These are phyloP conservation scores for Pyrus communis DNA, from an alignment of 306 rosid genomes.

Conservation along the genomic window DNA sequence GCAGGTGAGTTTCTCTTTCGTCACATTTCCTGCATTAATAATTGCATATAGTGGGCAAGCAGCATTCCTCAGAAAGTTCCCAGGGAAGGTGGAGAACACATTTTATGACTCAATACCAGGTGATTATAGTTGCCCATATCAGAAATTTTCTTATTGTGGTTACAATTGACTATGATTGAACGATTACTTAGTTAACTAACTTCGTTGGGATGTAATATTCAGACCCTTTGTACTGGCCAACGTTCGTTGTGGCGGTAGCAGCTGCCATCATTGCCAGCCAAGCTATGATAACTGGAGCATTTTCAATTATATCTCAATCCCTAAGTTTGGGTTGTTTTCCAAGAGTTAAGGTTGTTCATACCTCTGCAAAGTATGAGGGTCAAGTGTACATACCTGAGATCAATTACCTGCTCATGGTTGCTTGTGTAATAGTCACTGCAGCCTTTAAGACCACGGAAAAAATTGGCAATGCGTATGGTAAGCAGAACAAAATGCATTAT, in stretches of 20 bases:
- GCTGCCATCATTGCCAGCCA: conserved; percentile 85
- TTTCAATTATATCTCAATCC: conserved; percentile 63
- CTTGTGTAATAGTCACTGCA: conserved; percentile 48
- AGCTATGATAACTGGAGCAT: conserved; percentile 89
- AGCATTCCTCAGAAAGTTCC: conserved; percentile 59
- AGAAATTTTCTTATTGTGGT: not conserved
- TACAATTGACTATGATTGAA: not conserved
- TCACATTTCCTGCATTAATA: conserved; percentile 40
- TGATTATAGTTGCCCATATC: not conserved
- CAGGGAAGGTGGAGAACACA: conserved; percentile 16
- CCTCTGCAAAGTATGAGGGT: conserved; percentile 59
- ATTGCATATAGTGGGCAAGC: conserved; percentile 49
- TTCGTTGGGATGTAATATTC: conserved; percentile 2
- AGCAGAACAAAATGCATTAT: not conserved
- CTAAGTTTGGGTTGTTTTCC: conserved; percentile 75
- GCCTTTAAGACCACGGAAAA: conserved; percentile 67
- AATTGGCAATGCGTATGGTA: conserved; percentile 79
- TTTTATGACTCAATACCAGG: conserved; percentile 52
- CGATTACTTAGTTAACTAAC: not conserved
- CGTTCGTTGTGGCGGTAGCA: conserved; percentile 64
- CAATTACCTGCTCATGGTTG: conserved; percentile 67
- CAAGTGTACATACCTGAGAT: conserved; percentile 79
- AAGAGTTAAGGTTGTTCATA: conserved; percentile 66
- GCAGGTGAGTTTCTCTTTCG: conserved; percentile 51
- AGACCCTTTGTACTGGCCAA: conserved; percentile 78